Evolutionary conservation across 2,329 filamentous ascomycete species (phyloP), one percentile per base, ranked within the genome.

Genomic region (Madurella fahalii): DNA sequence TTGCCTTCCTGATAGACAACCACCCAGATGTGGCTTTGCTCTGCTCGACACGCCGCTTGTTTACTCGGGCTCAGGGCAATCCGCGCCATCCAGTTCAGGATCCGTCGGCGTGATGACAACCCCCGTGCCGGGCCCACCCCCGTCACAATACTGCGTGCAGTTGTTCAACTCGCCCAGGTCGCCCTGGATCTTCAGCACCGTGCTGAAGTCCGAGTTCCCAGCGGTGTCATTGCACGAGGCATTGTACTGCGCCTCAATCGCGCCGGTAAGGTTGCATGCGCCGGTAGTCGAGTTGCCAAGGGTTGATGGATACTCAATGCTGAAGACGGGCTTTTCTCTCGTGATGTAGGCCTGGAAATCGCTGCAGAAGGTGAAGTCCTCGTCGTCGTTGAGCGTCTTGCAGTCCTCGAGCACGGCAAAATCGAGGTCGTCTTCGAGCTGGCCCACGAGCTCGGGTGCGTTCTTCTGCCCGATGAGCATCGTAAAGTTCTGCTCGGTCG

Each of bases 401-500:
- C 58, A 60, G 49, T 60, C 52, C 41, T 60, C 58, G 8, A 60
- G 58, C 25, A 60, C 58, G 40, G 58, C 58, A 32, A 60, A 60
- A 46, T 60, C 58, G 39, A 60, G 53, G 4, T 30, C 1, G 9
- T n/a, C 20, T 41, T 32, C 11, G 25, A 58, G 1, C 2, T 5
- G 8, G 2, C 18, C 20, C 4, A 43, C 48, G 16, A 60, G 42
- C 17, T 56, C 56, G 40, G 53, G 53, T 8, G 58, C 56, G 53
- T 60, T 60, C 41, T 58, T 60, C 41, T 60, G 58, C 8, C 58
- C 58, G 49, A 60, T 56, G 12, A 60, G 56, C 15, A 60, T 11
- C 2, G 53, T 47, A 20, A 44, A 40, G 13, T 45, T 32, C 4
- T 30, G 50, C 13, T 31, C 9, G 39, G 58, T 60, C 8, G 45